Percentiles rank a stretch among this genome's conserved stretches.
Evolutionary conservation across 2,329 filamentous ascomycete species (phyloP).

Genomic region (Dothistroma septosporum): DNA sequence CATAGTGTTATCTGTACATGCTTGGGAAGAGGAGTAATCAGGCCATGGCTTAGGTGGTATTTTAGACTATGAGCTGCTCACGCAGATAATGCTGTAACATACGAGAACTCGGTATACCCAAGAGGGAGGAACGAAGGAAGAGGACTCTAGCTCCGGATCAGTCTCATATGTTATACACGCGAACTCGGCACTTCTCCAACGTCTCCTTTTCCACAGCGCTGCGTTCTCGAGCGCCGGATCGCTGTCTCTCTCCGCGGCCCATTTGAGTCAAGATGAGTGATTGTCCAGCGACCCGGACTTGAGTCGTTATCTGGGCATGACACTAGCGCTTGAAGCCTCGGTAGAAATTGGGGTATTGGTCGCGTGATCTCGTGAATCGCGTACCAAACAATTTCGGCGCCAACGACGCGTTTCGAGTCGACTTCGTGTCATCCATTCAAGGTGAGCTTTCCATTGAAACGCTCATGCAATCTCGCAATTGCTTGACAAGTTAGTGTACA

Average conservation of each 20-base stretch:
- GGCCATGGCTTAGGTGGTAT: not conserved
- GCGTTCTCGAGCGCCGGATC: too few relatives aligned
- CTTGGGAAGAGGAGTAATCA: not conserved
- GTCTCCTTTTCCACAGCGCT: too few relatives aligned
- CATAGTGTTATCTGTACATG: slow-evolving; percentile 8
- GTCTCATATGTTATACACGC: slow-evolving; percentile 1
- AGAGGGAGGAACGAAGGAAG: not conserved
- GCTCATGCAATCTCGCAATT: not conserved
- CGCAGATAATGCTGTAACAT: slow-evolving; percentile 4
- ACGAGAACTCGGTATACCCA: not conserved
- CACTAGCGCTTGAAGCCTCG: too few relatives aligned
- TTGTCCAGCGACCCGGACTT: too few relatives aligned
- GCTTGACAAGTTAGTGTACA: too few relatives aligned
- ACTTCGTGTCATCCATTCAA: not conserved
- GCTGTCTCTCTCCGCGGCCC: too few relatives aligned
- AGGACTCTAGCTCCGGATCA: not conserved
- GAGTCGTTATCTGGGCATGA: too few relatives aligned
- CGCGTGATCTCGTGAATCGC: slow-evolving; percentile 1
- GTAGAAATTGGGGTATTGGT: not conserved
- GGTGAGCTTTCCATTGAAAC: not conserved
- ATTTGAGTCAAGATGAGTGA: too few relatives aligned
- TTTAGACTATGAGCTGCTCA: slow-evolving; percentile 9
- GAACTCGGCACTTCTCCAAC: too few relatives aligned
- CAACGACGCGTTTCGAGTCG: not conserved
- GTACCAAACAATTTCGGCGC: not conserved